These are phyloP conservation scores for Lizonia empirigonia DNA, from an alignment of 2,329 filamentous ascomycete species.

Conservation along the genomic window DNA sequence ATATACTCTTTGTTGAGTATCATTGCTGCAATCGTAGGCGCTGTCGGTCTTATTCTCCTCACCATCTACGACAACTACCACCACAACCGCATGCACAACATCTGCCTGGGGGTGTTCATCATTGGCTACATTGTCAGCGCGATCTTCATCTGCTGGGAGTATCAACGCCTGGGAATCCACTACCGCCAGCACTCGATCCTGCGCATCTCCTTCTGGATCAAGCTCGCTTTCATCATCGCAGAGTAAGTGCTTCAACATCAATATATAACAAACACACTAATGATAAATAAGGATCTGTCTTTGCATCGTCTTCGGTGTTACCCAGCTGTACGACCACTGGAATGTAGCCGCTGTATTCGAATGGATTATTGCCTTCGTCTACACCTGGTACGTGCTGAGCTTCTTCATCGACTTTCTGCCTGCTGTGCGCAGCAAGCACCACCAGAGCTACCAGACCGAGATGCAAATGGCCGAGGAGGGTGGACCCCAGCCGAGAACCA, in stretches of 20 bases:
- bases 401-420: constrained; percentile 89
- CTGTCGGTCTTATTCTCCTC: constrained; percentile 78
- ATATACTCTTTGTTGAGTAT: constrained; percentile 67
- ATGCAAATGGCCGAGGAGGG: constrained; percentile 42
- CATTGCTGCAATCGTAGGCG: constrained; percentile 73
- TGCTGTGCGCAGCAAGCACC: constrained; percentile 66
- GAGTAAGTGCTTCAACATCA: no score
- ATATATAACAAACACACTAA: no score
- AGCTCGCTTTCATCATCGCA: constrained; percentile 80
- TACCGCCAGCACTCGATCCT: constrained; percentile 78
- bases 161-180: constrained; percentile 80
- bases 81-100: constrained; percentile 71
- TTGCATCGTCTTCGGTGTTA: constrained; percentile 72
- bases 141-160: constrained; percentile 88
- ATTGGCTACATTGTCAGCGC: constrained; percentile 83
- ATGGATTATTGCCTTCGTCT: constrained; percentile 79
- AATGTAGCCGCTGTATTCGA: constrained; percentile 80
- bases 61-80: constrained; percentile 82
- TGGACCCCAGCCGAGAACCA: constrained; percentile 11
- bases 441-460: constrained; percentile 44
- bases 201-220: constrained; percentile 81
- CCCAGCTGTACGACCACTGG: constrained; percentile 55
- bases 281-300: no score
- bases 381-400: constrained; percentile 84
- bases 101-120: constrained; percentile 83